Conservation (phyloP, 2,329 filamentous ascomycete genomes). For the Volutella citrinella region DNA sequence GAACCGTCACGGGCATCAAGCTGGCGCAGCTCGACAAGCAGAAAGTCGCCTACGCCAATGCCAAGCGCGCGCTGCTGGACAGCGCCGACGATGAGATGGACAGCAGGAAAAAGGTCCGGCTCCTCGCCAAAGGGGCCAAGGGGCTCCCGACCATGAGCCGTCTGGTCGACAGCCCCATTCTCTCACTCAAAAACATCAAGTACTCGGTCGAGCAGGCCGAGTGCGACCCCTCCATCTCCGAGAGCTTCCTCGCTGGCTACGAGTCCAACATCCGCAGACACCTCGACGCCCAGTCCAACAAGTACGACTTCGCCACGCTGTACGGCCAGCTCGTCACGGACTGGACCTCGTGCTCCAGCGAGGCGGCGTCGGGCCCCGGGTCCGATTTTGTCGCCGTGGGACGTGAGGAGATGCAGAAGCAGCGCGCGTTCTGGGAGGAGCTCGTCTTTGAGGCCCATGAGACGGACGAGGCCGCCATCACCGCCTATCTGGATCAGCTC, state of each 20-base stretch:
- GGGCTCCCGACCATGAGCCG: too few relatives aligned
- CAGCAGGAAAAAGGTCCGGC: too few relatives aligned
- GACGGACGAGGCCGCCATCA: conserved; percentile 36
- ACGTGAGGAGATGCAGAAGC: conserved; percentile 38
- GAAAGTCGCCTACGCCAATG: too few relatives aligned
- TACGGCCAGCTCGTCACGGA: conserved; percentile 47
- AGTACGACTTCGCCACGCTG: conserved; percentile 42
- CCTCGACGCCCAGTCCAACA: conserved; percentile 39
- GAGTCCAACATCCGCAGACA: conserved; percentile 35
- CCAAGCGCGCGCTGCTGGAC: too few relatives aligned
- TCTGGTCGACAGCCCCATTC: too few relatives aligned
- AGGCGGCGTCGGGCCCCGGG: conserved; percentile 6
- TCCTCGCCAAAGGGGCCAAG: too few relatives aligned
- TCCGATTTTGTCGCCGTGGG: conserved; percentile 39
- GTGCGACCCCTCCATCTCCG: conserved; percentile 40
- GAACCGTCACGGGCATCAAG: too few relatives aligned
- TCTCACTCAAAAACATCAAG: conserved; percentile 38
- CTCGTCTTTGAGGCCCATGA: conserved; percentile 39
- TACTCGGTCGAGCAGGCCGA: conserved; percentile 38
- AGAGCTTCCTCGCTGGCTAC: conserved; percentile 30
- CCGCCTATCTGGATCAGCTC: conserved; percentile 37
- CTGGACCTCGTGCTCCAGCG: conserved; percentile 37
- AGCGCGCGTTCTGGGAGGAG: conserved; percentile 39
- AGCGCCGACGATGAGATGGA: too few relatives aligned
- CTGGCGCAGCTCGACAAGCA: too few relatives aligned